Evolutionary conservation across 208 protist species (phyloP).

Genomic region (Wallacemonas sp.): DNA sequence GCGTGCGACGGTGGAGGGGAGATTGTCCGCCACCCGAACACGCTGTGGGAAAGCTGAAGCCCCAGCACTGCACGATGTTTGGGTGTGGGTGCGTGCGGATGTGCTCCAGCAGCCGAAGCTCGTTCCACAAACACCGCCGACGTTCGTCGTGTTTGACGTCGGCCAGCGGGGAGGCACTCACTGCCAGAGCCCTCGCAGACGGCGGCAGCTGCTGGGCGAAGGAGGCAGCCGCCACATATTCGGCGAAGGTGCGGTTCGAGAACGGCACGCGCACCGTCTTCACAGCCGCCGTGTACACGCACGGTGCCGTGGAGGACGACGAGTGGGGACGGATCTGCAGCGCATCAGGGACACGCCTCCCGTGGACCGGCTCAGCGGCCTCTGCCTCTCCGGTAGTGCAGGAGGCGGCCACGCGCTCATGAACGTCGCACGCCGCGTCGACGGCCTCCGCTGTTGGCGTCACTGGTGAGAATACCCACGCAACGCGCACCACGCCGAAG

Average conservation of each 20-base stretch:
- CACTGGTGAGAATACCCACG: constrained; percentile 24
- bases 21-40: neutral
- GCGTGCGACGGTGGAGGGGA: neutral
- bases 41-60: constrained; percentile 20
- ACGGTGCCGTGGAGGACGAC: constrained; percentile 6
- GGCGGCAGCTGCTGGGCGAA: no score
- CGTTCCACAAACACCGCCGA: constrained; percentile 15
- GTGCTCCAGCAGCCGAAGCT: constrained; percentile 25
- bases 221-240: neutral
- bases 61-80: constrained; percentile 43
- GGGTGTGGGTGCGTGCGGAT: constrained; percentile 27
- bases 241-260: neutral
- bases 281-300: constrained; percentile 21
- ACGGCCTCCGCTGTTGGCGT: neutral
- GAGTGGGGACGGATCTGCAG: no score
- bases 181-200: no score
- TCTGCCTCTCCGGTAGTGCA: no score
- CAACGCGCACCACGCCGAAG: constrained; percentile 27
- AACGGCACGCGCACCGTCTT: constrained; percentile 22
- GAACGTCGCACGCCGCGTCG: neutral
- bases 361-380: no score
- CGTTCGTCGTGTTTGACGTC: neutral
- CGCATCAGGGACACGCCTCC: no score
- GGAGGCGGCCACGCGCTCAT: neutral
- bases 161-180: neutral